phyloP scores from a whole-genome alignment of 805 yeast species.

The Teunomyces atbi region DNA sequence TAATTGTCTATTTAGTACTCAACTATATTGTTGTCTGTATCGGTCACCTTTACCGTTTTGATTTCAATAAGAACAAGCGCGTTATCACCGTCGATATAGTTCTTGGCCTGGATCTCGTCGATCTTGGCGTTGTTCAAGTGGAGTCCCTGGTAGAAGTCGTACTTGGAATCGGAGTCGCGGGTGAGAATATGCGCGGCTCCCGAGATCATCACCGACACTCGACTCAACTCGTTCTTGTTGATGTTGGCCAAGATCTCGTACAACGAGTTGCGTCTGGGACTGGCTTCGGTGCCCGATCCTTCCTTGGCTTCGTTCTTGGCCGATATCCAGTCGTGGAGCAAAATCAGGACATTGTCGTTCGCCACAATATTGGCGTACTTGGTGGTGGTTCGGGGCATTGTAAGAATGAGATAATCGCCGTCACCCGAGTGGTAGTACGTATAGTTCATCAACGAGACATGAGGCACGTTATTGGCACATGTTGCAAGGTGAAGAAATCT shows the following conservation, averaged over 20 bases:
- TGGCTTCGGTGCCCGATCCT: slow-evolving; percentile 1
- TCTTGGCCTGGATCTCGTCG: slow-evolving; percentile 62
- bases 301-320: slow-evolving; percentile 37
- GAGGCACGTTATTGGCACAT: slow-evolving; percentile 69
- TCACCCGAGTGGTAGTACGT: slow-evolving; percentile 52
- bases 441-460: slow-evolving; percentile 89
- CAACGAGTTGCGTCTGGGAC: slow-evolving; percentile 17
- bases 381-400: slow-evolving; percentile 69
- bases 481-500: slow-evolving; percentile 85
- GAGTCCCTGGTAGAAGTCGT: slow-evolving; percentile 57
- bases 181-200: slow-evolving; percentile 65
- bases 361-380: slow-evolving; percentile 66
- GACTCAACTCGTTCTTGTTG: slow-evolving; percentile 76
- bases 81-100: slow-evolving; percentile 49
- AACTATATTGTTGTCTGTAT: slow-evolving; percentile 60
- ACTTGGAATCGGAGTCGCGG: slow-evolving; percentile 37
- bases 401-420: slow-evolving; percentile 58
- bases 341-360: slow-evolving; percentile 77
- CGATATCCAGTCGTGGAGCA: slow-evolving; percentile 90
- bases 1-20: slow-evolving; percentile 20
- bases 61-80: slow-evolving; percentile 67
- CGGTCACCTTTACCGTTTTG: slow-evolving; percentile 73
- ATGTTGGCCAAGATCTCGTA: slow-evolving; percentile 63
- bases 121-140: slow-evolving; percentile 64
- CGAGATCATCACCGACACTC: slow-evolving; percentile 76